Evolutionary conservation across 2,329 filamentous ascomycete genomes (phyloP).

Genomic region (Cladophialophora bantiana): DNA sequence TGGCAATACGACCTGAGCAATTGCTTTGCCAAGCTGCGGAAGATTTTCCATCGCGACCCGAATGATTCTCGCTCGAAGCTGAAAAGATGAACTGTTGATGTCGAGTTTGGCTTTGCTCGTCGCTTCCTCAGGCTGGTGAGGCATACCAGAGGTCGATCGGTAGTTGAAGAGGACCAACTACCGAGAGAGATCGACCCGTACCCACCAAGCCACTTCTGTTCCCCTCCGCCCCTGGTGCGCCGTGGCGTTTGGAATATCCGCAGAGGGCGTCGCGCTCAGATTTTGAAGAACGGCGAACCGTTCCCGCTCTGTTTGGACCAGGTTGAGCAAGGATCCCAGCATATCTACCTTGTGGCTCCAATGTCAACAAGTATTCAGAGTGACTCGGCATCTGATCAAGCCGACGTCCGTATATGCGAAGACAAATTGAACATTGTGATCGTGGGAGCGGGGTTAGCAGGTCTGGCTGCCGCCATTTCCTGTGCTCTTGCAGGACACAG

Average conservation of each 20-base stretch:
- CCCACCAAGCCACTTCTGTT: not conserved
- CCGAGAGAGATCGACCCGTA: not conserved
- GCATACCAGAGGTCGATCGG: not conserved
- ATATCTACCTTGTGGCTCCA: not conserved
- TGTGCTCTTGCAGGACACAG: slow-evolving; percentile 39
- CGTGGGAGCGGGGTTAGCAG: slow-evolving; percentile 44
- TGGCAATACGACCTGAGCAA: slow-evolving; percentile 19
- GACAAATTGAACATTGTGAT: slow-evolving; percentile 36
- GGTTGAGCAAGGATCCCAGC: not conserved
- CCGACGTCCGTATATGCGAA: not conserved
- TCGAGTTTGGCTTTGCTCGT: not conserved
- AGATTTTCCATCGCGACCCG: slow-evolving; percentile 25
- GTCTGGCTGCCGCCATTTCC: slow-evolving; percentile 43
- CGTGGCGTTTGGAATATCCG: not conserved
- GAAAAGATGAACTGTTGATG: not conserved
- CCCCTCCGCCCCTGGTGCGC: not conserved
- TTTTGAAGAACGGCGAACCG: too few species aligned
- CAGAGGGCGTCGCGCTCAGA: too few species aligned
- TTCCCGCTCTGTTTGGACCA: not conserved
- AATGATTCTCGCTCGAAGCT: not conserved
- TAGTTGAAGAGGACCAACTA: not conserved
- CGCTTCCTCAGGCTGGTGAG: not conserved
- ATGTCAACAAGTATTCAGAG: not conserved
- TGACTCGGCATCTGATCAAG: not conserved
- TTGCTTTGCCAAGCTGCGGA: slow-evolving; percentile 9